Evolutionary conservation across 106 monocot species (phyloP), one percentile per base, ranked within the genome.

Genomic region (Dioscorea dumetorum): DNA sequence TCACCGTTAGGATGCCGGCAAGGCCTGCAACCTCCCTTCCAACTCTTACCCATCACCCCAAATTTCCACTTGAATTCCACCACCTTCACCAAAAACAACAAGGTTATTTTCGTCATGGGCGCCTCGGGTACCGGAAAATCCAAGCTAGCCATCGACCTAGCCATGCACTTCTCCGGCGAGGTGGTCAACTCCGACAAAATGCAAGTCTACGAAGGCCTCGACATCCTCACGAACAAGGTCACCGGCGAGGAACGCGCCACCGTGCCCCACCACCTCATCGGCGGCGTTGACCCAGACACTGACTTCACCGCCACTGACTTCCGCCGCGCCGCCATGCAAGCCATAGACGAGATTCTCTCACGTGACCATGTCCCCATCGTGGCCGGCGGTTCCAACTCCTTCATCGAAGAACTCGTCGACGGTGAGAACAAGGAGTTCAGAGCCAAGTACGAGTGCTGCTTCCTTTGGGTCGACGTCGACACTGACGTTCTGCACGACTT

Each of bases 151-250:
- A 70, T 82, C 35, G 82, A 78, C 50, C 22, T 74, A 2, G 73
- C 77, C n/a, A 12, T 21, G 4, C 50, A 48, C 22, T 60, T 74
- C 52, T 66, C 48, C 8, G 35, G 59, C 8, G 77, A 82, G 64
- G 70, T 82, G 13, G 49, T 82, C 23, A 82, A 82, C 77, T 59
- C 77, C 56, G 82, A 82, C 66, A 82, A 82, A 64, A 74, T 82
- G n/a, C 77, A 82, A 63, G 66, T 82, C 24, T 82, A 82, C 74
- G 8, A 16, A 52, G 82, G 82, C 18, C 73, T 74, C n/a, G 73
- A 77, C 61, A n/a, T 78, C 74, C 72, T 68, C 70, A 82, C 77
- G 60, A 79, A 79, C 63, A 76, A 78, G 67, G 57, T 81, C 52
- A 54, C 63, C 49, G 15, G 16, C 5, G 75, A 71, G 22, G 56